phyloP scores from a whole-genome alignment of 306 rosid species.

The Phaseolus lunatus region DNA sequence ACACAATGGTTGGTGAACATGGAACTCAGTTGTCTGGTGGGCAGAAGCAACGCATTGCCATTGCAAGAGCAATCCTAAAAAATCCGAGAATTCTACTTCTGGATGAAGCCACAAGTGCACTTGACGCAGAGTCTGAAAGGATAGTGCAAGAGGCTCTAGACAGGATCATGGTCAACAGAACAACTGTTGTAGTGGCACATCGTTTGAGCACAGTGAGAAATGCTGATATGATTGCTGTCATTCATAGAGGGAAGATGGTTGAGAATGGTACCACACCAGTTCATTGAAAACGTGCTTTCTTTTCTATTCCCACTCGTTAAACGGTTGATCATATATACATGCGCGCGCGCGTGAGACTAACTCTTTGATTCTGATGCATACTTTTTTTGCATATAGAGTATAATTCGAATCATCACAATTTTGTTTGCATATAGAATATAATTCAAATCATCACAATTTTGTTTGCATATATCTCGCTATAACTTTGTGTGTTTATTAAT shows the following conservation, averaged over 20 bases:
- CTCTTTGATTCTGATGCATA: background rate
- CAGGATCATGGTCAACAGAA: constrained; percentile 82
- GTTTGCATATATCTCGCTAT: background rate
- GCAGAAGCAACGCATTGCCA: constrained; percentile 90
- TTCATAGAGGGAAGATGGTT: constrained; percentile 92
- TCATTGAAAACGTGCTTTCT: constrained; percentile 21
- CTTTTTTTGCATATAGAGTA: background rate
- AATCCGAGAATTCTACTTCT: constrained; percentile 82
- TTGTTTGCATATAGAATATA: background rate
- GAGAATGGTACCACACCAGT: constrained; percentile 68
- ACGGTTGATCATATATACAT: background rate
- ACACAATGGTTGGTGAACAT: constrained; percentile 90
- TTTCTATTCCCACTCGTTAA: background rate
- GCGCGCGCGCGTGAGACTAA: background rate
- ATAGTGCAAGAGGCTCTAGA: constrained; percentile 91
- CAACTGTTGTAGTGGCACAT: constrained; percentile 91
- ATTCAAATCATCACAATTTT: constrained; percentile 3
- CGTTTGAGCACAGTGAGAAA: constrained; percentile 91
- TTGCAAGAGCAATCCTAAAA: constrained; percentile 90
- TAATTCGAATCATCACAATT: background rate
- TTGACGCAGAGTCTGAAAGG: constrained; percentile 93
- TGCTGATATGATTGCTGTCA: constrained; percentile 87
- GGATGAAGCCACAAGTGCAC: constrained; percentile 96
- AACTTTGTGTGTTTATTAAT: constrained; percentile 36
- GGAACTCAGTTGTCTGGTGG: constrained; percentile 95